Conservation (phyloP, 2,329 filamentous ascomycete genomes). For the Zasmidium angulare region DNA sequence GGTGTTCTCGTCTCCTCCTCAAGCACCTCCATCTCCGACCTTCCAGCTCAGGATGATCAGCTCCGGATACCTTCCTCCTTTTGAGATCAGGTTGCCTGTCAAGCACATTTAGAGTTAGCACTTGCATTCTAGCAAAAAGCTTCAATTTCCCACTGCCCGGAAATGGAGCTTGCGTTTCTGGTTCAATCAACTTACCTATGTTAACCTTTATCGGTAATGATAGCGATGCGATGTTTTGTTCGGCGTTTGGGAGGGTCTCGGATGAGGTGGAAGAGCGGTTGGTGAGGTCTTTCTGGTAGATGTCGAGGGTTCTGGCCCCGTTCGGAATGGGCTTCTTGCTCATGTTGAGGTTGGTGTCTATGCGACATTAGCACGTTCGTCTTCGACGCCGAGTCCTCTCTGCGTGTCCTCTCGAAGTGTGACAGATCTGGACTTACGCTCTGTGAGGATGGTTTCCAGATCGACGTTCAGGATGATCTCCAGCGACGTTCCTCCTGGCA, state of each 20-base stretch:
- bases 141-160: neutral
- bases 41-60: conserved; percentile 24
- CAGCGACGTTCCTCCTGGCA: conserved; percentile 7
- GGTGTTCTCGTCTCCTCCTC: too few species aligned
- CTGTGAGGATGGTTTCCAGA: neutral
- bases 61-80: conserved; percentile 14
- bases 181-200: conserved; percentile 8
- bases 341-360: conserved; percentile 19
- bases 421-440: neutral
- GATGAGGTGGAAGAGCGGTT: conserved; percentile 7
- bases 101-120: neutral
- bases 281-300: conserved; percentile 23
- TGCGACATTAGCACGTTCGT: neutral
- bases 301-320: conserved; percentile 14
- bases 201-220: conserved; percentile 18
- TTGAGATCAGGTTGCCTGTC: neutral
- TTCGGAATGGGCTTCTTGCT: conserved; percentile 18
- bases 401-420: neutral
- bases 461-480: conserved; percentile 5
- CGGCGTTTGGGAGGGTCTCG: conserved; percentile 10
- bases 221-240: conserved; percentile 22
- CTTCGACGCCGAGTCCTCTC: neutral
- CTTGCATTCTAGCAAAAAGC: neutral
- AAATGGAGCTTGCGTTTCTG: neutral
- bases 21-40: neutral